Evolutionary conservation across 768 basidiomycete genomes (phyloP), one percentile per base, ranked within the genome.

Genomic region (Suillus sp.): DNA sequence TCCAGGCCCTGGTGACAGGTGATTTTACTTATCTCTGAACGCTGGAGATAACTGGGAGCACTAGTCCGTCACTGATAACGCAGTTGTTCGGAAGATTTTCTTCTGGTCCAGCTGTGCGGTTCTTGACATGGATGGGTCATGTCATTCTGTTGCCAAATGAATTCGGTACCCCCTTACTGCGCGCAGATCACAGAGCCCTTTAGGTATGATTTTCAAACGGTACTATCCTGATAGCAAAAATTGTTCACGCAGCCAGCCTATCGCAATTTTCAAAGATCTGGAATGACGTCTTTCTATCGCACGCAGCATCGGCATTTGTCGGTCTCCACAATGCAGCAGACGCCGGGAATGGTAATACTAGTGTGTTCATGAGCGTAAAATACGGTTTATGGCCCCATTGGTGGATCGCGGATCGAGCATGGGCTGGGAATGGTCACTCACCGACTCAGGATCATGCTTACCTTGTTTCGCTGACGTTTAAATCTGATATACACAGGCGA

Each of bases 151-250:
- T 18, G 4, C 56, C 18, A 18, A 27, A 38, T 57, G 37, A 57
- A 40, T 40, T 16, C 1, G 37, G 37, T 18, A 11, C 55, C 14
- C 54, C 8, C 35, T 25, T 56, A 38, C 55, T 37, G 37, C 27
- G 55, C 38, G 37, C 25, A 25, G 37, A 10, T 38, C 22, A 35
- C 5, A 27, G 16, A 37, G 5, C 55, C 37, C 27, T 38, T 27
- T 57, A 35, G 25, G 25, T 40, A 27, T 20, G 25, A 13, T 13
- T 57, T 57, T 57, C 38, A 30, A 40, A 25, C 56, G 56, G 25
- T 27, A 57, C 56, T 56, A 30, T 38, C 27, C 56, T 40, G 56
- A 57, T 57, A 57, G 56, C 56, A 27, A 57, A 40, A 57, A 57
- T 27, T 27, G 27, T 57, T 57, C 56, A 57, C 3, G 56, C 56